These are phyloP conservation scores for Ganoderma lucidum DNA, from an alignment of 1,284 basidiomycete species.

Conservation along the genomic window DNA sequence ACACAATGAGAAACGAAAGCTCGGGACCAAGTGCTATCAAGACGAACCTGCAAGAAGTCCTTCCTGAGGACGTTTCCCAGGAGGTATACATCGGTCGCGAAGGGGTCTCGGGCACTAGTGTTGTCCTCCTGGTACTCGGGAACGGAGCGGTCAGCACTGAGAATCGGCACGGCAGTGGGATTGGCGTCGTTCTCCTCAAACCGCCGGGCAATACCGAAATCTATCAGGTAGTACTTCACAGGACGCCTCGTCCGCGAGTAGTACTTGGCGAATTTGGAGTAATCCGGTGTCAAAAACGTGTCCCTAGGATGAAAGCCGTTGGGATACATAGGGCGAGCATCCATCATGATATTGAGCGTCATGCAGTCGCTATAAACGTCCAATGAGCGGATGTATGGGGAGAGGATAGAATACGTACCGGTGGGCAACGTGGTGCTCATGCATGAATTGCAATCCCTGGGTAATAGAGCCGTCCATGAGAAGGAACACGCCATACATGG, in stretches of 20 bases:
- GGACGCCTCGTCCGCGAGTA: slow-evolving; percentile 39
- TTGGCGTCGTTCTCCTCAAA: slow-evolving; percentile 12
- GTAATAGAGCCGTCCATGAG: slow-evolving; percentile 30
- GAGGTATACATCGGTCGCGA: slow-evolving; percentile 33
- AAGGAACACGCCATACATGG: slow-evolving; percentile 32
- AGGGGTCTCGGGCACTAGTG: slow-evolving; percentile 29
- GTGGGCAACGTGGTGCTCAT: slow-evolving; percentile 27
- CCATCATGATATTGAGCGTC: slow-evolving; percentile 48
- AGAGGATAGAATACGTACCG: slow-evolving; percentile 14
- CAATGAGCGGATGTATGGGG: not conserved
- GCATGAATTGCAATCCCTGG: slow-evolving; percentile 33
- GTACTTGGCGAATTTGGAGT: slow-evolving; percentile 32
- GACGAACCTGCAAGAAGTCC: slow-evolving; percentile 12
- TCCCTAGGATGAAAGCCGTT: slow-evolving; percentile 38
- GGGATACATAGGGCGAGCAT: slow-evolving; percentile 40
- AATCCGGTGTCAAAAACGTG: slow-evolving; percentile 24
- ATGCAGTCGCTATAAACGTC: slow-evolving; percentile 46
- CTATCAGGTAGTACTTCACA: slow-evolving; percentile 42
- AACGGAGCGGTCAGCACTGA: slow-evolving; percentile 41
- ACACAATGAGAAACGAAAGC: not conserved
- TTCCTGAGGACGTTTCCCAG: slow-evolving; percentile 40
- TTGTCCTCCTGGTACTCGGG: slow-evolving; percentile 17
- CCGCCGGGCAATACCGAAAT: slow-evolving; percentile 46
- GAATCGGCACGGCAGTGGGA: slow-evolving; percentile 38
- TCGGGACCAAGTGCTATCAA: not conserved